A percentile compares a stretch with the other conserved stretches of the same genome.
Conservation (phyloP, 768 basidiomycete genomes). For the Lentinus brumalis region DNA sequence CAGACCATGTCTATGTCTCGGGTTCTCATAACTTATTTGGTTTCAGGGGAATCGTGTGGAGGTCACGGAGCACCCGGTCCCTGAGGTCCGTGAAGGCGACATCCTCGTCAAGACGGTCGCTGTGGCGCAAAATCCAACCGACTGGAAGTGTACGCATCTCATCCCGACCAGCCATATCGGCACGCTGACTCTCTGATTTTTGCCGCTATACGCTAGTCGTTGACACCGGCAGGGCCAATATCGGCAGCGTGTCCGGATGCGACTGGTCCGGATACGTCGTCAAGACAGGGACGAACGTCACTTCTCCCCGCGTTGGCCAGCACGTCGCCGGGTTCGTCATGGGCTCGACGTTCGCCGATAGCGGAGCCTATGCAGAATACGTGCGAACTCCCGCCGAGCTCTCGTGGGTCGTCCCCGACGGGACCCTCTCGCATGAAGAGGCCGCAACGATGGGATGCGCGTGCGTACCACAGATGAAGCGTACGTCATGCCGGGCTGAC, state of each 20-base stretch:
- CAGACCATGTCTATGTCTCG: no score
- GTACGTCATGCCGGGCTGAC: neutral
- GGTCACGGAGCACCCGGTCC: no score
- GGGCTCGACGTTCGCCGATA: constrained; percentile 16
- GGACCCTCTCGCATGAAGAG: constrained; percentile 11
- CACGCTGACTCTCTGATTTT: no score
- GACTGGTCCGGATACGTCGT: constrained; percentile 29
- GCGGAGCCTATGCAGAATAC: constrained; percentile 30
- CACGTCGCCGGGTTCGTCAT: constrained; percentile 26
- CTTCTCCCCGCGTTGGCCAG: constrained; percentile 23
- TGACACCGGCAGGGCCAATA: neutral
- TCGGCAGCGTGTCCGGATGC: constrained; percentile 23
- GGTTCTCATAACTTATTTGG: no score
- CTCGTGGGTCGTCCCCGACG: constrained; percentile 17
- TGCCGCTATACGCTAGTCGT: neutral
- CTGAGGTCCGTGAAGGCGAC: no score
- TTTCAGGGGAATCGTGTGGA: no score
- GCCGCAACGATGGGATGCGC: constrained; percentile 15
- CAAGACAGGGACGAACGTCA: constrained; percentile 22
- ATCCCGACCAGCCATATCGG: no score
- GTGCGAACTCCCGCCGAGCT: constrained; percentile 20
- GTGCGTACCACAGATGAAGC: neutral
- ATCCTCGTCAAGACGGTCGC: no score
- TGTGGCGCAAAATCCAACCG: no score
- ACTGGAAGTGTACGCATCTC: no score